A percentile compares a stretch with the other conserved stretches of the same genome.
phyloP scores from a whole-genome alignment of 805 yeast species.

The Torulaspora quercuum region DNA sequence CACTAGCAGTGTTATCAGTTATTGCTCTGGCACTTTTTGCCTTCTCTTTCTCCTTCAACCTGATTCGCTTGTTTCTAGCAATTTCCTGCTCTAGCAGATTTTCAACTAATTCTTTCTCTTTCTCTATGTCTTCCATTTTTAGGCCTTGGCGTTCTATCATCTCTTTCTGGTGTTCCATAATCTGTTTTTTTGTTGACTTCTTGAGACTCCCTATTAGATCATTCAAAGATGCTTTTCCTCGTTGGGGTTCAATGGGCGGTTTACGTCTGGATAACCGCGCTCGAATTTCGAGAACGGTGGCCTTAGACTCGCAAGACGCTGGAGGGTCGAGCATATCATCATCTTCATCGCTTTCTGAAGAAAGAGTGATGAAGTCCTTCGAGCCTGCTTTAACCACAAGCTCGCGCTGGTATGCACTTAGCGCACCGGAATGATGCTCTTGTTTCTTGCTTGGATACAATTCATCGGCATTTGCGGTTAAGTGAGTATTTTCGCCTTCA shows the following conservation, averaged over 20 bases:
- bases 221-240: constrained; percentile 25
- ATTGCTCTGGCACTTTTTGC: constrained; percentile 25
- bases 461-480: constrained; percentile 2
- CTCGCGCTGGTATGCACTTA: constrained; percentile 24
- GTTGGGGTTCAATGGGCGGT: constrained; percentile 1
- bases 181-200: constrained; percentile 47
- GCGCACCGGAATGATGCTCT: constrained; percentile 5
- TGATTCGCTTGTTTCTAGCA: constrained; percentile 45
- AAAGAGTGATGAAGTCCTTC: constrained; percentile 18
- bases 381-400: constrained; percentile 17
- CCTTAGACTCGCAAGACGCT: constrained; percentile 33
- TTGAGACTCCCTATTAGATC: constrained; percentile 39
- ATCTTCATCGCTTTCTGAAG: constrained; percentile 19
- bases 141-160: constrained; percentile 44
- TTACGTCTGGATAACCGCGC: constrained; percentile 35
- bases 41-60: constrained; percentile 41
- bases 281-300: constrained; percentile 36
- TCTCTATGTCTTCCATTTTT: constrained; percentile 39
- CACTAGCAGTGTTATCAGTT: constrained; percentile 8
- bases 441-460: not conserved
- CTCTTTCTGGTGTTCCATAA: constrained; percentile 48
- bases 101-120: constrained; percentile 38
- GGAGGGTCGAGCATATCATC: constrained; percentile 11
- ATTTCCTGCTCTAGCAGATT: constrained; percentile 48
- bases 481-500: not conserved